phyloP scores from a whole-genome alignment of 371 early-diverging fungal genomes.

The Mucor lusitanicus region DNA sequence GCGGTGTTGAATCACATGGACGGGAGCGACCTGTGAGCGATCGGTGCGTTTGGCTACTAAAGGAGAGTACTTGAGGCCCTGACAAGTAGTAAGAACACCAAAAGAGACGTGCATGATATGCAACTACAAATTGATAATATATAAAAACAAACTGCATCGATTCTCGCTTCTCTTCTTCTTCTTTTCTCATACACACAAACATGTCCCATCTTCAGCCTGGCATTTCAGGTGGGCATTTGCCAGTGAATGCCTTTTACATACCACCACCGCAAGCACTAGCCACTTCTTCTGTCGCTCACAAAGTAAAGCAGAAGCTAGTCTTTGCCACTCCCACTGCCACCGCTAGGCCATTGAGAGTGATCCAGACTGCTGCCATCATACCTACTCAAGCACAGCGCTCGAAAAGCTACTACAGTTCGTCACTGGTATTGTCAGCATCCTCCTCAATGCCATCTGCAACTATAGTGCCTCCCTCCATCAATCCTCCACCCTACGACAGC shows the following conservation, averaged over 20 bases:
- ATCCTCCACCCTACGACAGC: not conserved
- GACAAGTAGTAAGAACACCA: not conserved
- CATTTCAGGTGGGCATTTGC: not conserved
- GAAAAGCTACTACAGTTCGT: not conserved
- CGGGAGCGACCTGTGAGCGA: not conserved
- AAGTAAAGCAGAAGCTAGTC: not conserved
- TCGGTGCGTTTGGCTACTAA: not conserved
- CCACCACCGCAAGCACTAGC: conserved; percentile 1
- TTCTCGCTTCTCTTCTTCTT: not conserved
- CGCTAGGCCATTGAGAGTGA: not conserved
- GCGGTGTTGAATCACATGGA: not conserved
- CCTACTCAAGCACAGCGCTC: not conserved
- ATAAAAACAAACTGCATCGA: not conserved
- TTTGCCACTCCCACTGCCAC: not conserved
- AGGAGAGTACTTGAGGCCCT: not conserved
- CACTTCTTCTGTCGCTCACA: not conserved
- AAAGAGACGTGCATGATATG: not conserved
- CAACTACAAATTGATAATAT: not conserved
- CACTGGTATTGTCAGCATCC: not conserved
- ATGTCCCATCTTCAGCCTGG: conserved; percentile 4
- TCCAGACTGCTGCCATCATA: not conserved
- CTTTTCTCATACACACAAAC: not conserved
- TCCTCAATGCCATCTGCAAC: not conserved
- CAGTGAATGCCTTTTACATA: conserved; percentile 8
- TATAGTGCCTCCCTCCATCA: not conserved